Base-by-base conservation (phyloP, 2,329 filamentous ascomycete genomes). In the Claviceps pusilla region DNA sequence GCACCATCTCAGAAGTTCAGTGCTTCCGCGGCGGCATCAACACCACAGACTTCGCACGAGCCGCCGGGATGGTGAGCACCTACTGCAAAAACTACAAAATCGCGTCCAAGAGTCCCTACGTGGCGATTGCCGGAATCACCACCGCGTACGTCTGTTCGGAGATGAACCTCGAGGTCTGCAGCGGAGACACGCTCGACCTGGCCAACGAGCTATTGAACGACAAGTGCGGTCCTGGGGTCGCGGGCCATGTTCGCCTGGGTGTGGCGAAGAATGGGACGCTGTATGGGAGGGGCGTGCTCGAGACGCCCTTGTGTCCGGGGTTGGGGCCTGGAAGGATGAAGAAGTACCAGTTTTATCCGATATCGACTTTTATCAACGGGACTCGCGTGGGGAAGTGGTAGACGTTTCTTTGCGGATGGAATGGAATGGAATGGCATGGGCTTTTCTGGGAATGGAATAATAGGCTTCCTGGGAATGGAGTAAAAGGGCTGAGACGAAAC, bases 141-240 rank as follows among this genome's bases (percentile, higher is more conserved):
- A 47, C 46, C 6, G 55, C 50, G 1, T 56, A 54, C 29, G 35
- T 54, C 7, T 56, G 52, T 37, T 42, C 52, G 7, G 45, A 49
- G 1, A 37, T 16, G 7, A 37, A 41, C 1, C 16, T 39, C 2
- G 33, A 50, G 1, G n/a, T 33, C 3, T 52, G 52, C 31, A 46
- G 37, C 16, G 49, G 45, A 2, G 6, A 14, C 6, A 12, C 41
- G 10, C 28, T 50, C 19, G 48, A 51, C 16, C 12, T 7, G 7
- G 50, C 33, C 7, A n/a, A 52, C 14, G 5, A 28, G 28, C 1
- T 52, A n/a, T 19, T 55, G 33, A 37, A 41, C 9, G 24, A 51
- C 3, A 29, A 42, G 7, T 54, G 48, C 11, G 48, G 53, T 6
- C 9, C 12, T 7, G 35, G n/a, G 11, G n/a, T 10, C 2, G 46